These are phyloP conservation scores for Santalum album DNA, from an alignment of 164 flowering plant species.

Conservation along the genomic window DNA sequence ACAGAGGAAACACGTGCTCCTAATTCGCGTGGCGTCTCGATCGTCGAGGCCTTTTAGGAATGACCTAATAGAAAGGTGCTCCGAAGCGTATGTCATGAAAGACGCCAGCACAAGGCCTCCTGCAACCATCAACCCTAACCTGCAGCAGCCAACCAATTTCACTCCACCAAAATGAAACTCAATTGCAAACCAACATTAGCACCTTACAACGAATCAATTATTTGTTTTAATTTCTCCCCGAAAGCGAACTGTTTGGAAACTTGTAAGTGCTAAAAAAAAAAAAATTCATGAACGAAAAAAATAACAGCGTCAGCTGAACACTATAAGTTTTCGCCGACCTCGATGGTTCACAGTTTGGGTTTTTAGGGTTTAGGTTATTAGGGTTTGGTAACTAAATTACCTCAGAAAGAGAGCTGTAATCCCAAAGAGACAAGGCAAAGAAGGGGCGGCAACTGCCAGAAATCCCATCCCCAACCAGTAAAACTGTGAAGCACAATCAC, in stretches of 20 bases:
- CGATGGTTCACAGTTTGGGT: too few species aligned
- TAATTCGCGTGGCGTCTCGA: slow-evolving; percentile 39
- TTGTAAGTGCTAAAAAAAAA: neutral
- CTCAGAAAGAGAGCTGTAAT: slow-evolving; percentile 77
- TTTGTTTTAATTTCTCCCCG: too few species aligned
- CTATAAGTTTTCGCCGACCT: too few species aligned
- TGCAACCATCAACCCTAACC: slow-evolving; percentile 87
- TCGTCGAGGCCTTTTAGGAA: slow-evolving; percentile 73
- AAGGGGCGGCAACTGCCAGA: slow-evolving; percentile 63
- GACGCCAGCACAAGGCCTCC: slow-evolving; percentile 73
- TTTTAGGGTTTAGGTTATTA: too few species aligned
- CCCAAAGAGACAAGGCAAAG: slow-evolving; percentile 75
- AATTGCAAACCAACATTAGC: too few species aligned
- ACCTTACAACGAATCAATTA: too few species aligned
- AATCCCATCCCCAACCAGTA: slow-evolving; percentile 81
- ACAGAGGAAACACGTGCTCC: slow-evolving; percentile 29
- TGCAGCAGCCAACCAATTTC: slow-evolving; percentile 20
- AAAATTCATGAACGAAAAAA: too few species aligned
- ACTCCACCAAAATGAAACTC: neutral
- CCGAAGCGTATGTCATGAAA: slow-evolving; percentile 94
- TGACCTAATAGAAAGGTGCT: slow-evolving; percentile 73
- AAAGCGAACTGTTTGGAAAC: too few species aligned
- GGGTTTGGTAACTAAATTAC: too few species aligned
- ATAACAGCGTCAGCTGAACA: too few species aligned
- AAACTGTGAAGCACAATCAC: slow-evolving; percentile 49